Conservation (phyloP, 805 yeast species). For the Candida krabiensis region DNA sequence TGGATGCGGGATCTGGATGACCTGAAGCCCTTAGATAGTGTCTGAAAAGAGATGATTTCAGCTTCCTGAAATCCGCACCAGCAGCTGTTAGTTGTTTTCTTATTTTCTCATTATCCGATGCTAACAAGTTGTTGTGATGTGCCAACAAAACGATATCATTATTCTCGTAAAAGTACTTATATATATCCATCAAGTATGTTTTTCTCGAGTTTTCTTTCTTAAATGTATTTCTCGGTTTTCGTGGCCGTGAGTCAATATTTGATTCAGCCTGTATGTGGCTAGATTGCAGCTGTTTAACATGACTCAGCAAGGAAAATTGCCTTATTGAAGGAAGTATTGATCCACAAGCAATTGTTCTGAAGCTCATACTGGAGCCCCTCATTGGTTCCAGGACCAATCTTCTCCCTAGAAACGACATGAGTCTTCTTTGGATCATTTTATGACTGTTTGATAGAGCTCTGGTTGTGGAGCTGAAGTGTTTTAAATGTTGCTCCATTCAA, state of each 20-base stretch:
- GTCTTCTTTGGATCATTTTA: too few relatives aligned
- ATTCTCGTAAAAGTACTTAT: slow-evolving; percentile 65
- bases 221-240: slow-evolving; percentile 35
- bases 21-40: slow-evolving; percentile 73
- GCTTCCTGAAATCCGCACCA: slow-evolving; percentile 70
- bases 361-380: too few relatives aligned
- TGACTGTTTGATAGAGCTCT: too few relatives aligned
- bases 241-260: slow-evolving; percentile 2
- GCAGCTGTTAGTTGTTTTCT: slow-evolving; percentile 59
- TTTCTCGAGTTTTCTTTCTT: slow-evolving; percentile 75
- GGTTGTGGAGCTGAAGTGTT: too few relatives aligned
- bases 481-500: too few relatives aligned
- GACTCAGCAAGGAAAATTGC: neutral
- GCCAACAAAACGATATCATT: slow-evolving; percentile 72
- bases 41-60: slow-evolving; percentile 68
- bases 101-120: slow-evolving; percentile 63
- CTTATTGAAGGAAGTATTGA: too few relatives aligned
- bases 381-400: too few relatives aligned
- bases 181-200: slow-evolving; percentile 80
- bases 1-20: slow-evolving; percentile 72
- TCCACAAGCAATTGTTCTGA: too few relatives aligned
- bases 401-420: too few relatives aligned
- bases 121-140: slow-evolving; percentile 81
- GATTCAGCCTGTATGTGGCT: neutral
- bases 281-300: neutral